Evolutionary conservation across 2,329 filamentous ascomycete genomes (phyloP), one percentile per base, ranked within the genome.

Genomic region (Gaeumannomyces sp.): DNA sequence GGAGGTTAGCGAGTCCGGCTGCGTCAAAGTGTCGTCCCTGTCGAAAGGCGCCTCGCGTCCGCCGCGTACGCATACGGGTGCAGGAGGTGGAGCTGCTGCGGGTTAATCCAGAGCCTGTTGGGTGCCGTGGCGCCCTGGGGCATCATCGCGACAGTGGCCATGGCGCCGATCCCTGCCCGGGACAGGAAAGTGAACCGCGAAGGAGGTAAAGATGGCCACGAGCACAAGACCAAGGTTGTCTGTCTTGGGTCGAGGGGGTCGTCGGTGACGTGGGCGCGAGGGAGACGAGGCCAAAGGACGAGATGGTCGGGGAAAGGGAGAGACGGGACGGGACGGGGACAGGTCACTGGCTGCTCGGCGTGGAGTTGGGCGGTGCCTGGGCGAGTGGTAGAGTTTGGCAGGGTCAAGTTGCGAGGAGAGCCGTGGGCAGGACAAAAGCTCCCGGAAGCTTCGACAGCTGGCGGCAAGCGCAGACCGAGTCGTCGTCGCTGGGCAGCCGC

Each of bases 361-460:
- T 53, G 45, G 19, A 16, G 19, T 53, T 53, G 45, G 45, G 22
- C 7, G 22, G 45, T 53, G 45, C 19, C 7, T 16, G 59, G 22
- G 31, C 16, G 59, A 13, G 13, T 13, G 27, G 59, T 11, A n/a
- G 45, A n/a, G 19, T 53, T 53, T 53, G 45, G 45, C 45, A 53
- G 19, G 45, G 45, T 53, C 19, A 22, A 19, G 45, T n/a, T 10
- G 45, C 45, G 45, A 22, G 13, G 19, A n/a, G 19, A n/a, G 45
- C 2, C 22, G 45, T n/a, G 6, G 45, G 45, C 45, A 22, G 19
- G 22, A 53, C 16, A 53, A n/a, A 14, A 53, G 45, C 45, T 53
- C 45, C 22, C 11, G 57, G 57, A 27, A 59, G 57, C 57, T 59
- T 29, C 25, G 19, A 59, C 57, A 59, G 57, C 57, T 53, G 45